These are phyloP conservation scores for Lactifluus pinguis DNA, from an alignment of 768 basidiomycete species.

Conservation along the genomic window DNA sequence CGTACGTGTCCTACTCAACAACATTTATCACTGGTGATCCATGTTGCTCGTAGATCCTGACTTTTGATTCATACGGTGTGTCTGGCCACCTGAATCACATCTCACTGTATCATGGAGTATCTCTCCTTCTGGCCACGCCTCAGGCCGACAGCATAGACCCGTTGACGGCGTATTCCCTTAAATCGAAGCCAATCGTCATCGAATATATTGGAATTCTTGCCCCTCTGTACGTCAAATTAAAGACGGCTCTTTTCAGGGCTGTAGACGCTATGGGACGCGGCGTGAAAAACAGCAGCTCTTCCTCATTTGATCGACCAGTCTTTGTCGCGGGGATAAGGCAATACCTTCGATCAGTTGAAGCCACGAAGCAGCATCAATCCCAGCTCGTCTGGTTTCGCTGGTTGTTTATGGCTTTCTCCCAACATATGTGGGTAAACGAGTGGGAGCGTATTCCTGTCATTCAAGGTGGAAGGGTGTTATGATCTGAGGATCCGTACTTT, in stretches of 20 bases:
- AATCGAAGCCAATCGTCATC: conserved; percentile 42
- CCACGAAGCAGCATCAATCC: conserved; percentile 64
- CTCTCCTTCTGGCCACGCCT: conserved; percentile 30
- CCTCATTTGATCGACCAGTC: conserved; percentile 26
- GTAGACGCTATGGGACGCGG: conserved; percentile 4
- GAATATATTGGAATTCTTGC: conserved; percentile 61
- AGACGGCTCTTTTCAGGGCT: conserved; percentile 23
- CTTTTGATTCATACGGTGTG: conserved; percentile 70
- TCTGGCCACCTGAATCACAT: conserved; percentile 85
- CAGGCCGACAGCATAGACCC: conserved; percentile 12
- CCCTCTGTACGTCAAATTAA: conserved; percentile 41
- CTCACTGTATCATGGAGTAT: conserved; percentile 52
- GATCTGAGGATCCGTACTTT: not conserved
- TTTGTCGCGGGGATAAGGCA: conserved; percentile 50
- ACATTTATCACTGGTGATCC: conserved; percentile 9
- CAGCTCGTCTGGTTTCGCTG: conserved; percentile 89
- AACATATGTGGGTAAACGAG: conserved; percentile 92
- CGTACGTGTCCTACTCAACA: conserved; percentile 32
- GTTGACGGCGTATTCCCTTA: conserved; percentile 45
- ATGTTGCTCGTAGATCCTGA: conserved; percentile 53
- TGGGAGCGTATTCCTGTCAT: conserved; percentile 48
- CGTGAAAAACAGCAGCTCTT: not conserved
- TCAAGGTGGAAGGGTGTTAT: not conserved
- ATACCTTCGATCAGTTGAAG: conserved; percentile 49
- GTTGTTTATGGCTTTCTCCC: conserved; percentile 69